Base-by-base conservation (phyloP, 2,329 filamentous ascomycete genomes). In the Decorospora gaudefroyi region DNA sequence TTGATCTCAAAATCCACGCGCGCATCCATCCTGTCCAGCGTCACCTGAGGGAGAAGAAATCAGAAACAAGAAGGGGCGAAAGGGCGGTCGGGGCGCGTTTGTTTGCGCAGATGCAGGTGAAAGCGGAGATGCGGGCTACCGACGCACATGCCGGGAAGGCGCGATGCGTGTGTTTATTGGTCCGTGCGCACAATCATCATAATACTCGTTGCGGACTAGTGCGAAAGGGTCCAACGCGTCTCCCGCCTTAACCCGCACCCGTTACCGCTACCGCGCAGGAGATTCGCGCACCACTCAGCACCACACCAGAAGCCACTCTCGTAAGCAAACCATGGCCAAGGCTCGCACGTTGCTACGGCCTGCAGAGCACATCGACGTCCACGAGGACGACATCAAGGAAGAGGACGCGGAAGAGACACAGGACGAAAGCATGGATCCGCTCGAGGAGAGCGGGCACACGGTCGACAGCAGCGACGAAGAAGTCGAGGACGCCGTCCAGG, bases 1-100 rank as follows among this genome's bases (percentile, higher is more conserved):
- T 96, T 96, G 73, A 99, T 89, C 72, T 97, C 89, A 75, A 99
- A 99, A 65, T 86, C 81, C 69, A 90, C 81, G 53, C 73, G 75
- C 55, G 77, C 76, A 60, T 79, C 79, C 76, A 87, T 87, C 65
- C 78, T 86, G 84, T 65, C 57, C 55, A 54, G 42, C 51, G 40
- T 53, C 39, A 49, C 40, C 36, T 39, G 47, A 46, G 45, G 23
- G 31, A 35, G 41, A 41, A 36, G 47, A 47, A 47, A 42, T 12
- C 38, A 47, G 32, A 27, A 51, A 49, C 35, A 49, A 51, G 42
- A 56, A 51, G 46, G 50, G 46, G 53, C 42, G 45, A 50, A 51
- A 42, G 30, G 44, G 51, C 45, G 49, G 55, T 47, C 53, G 35
- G 28, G 19, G 27, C 46, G 42, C 32, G 28, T 46, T 27, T 42